These are phyloP conservation scores for Backusella westeae DNA, from an alignment of 192 early-diverging fungal species.

Conservation along the genomic window DNA sequence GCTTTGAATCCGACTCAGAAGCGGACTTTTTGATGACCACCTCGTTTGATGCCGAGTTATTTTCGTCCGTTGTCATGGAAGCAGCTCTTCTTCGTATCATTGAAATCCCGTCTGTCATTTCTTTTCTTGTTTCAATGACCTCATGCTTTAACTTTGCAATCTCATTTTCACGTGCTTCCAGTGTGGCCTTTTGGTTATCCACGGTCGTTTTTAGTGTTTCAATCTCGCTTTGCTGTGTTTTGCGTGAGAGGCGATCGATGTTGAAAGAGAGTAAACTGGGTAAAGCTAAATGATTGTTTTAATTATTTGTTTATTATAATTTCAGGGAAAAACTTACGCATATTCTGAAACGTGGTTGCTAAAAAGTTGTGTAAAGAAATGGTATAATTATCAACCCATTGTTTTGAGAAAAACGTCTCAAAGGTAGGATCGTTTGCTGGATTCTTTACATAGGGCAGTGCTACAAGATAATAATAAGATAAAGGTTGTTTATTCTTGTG, in stretches of 20 bases:
- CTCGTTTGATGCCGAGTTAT: neutral
- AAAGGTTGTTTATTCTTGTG: neutral
- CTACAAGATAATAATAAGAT: constrained; percentile 21
- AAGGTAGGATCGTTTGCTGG: constrained; percentile 56
- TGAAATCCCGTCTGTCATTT: constrained; percentile 37
- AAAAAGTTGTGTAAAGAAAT: constrained; percentile 62
- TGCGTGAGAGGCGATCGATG: constrained; percentile 46
- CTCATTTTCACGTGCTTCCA: constrained; percentile 33
- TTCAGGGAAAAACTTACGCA: constrained; percentile 47
- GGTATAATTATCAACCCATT: constrained; percentile 62
- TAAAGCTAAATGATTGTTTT: constrained; percentile 33
- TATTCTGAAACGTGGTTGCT: constrained; percentile 60
- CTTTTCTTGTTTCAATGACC: constrained; percentile 30
- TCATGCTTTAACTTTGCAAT: constrained; percentile 34
- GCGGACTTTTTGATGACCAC: neutral
- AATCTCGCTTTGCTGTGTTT: constrained; percentile 32
- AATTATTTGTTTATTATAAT: neutral
- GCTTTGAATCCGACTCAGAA: neutral
- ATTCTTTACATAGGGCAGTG: constrained; percentile 56
- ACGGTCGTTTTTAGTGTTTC: constrained; percentile 26
- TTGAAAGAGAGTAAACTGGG: constrained; percentile 57
- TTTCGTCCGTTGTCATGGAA: constrained; percentile 18
- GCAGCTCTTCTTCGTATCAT: constrained; percentile 32
- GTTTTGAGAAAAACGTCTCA: constrained; percentile 58
- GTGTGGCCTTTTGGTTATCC: constrained; percentile 24